phyloP scores from a whole-genome alignment of 202 grass and related monocot species.

The Carex sylvatica region DNA sequence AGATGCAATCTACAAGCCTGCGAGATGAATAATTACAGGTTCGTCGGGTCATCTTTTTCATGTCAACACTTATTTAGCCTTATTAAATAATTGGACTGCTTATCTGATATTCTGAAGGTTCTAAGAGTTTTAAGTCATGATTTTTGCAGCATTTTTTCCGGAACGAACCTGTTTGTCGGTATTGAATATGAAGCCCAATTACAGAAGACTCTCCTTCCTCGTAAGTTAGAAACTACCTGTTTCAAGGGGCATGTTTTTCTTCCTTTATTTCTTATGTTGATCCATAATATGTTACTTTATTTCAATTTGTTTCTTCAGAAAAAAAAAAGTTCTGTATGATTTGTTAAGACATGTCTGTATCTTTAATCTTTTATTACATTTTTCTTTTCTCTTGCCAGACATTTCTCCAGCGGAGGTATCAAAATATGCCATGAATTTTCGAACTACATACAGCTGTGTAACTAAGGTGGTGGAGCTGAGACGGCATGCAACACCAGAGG shows the following conservation, averaged over 20 bases:
- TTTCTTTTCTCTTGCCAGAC: slow-evolving; percentile 33
- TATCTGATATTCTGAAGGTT: slow-evolving; percentile 7
- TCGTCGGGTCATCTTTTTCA: slow-evolving; percentile 26
- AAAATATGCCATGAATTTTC: slow-evolving; percentile 81
- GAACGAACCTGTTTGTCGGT: slow-evolving; percentile 82
- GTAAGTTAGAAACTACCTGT: slow-evolving; percentile 47
- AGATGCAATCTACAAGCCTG: slow-evolving; percentile 94
- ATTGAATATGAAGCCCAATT: slow-evolving; percentile 97
- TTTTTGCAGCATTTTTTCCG: slow-evolving; percentile 83
- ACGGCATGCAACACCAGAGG: slow-evolving; percentile 77
- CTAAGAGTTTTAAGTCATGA: slow-evolving; percentile 10
- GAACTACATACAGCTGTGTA: slow-evolving; percentile 85
- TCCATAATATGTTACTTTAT: slow-evolving; percentile 10
- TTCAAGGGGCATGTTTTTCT: slow-evolving; percentile 1
- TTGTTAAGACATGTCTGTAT: slow-evolving; percentile 2
- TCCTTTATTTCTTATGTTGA: slow-evolving; percentile 1
- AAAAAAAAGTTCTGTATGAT: background rate
- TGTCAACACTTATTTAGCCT: slow-evolving; percentile 6
- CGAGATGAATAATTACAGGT: slow-evolving; percentile 91
- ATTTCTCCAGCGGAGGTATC: slow-evolving; percentile 82
- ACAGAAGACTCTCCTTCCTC: slow-evolving; percentile 93
- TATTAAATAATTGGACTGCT: background rate
- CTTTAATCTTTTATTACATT: background rate
- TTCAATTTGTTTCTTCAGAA: background rate
- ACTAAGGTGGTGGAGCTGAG: slow-evolving; percentile 95